A percentile compares a stretch with the other conserved stretches of the same genome.
Conservation (phyloP, 805 yeast genomes). For the Saturnispora serradocipensis region DNA sequence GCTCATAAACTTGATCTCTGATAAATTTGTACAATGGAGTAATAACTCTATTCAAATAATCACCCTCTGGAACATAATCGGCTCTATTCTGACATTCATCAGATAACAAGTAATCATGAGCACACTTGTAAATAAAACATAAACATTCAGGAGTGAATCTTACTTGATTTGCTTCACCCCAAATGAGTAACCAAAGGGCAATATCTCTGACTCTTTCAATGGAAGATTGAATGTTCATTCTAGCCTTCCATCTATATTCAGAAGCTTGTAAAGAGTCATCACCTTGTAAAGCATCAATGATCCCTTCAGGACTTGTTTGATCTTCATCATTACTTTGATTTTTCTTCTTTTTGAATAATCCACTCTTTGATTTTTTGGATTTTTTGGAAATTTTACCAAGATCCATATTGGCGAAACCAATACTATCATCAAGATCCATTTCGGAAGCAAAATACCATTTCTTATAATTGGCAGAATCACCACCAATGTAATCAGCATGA, state of each 20-base stretch:
- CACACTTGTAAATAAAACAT: conserved; percentile 93
- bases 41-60: conserved; percentile 81
- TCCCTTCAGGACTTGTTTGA: conserved; percentile 52
- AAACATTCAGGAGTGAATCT: conserved; percentile 87
- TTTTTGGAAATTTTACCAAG: conserved; percentile 68
- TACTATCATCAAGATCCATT: conserved; percentile 74
- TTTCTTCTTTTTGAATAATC: conserved; percentile 35
- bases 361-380: conserved; percentile 70
- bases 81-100: conserved; percentile 85
- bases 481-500: conserved; percentile 85
- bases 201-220: conserved; percentile 72
- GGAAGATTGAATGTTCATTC: conserved; percentile 64
- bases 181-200: conserved; percentile 62
- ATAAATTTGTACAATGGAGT: conserved; percentile 81
- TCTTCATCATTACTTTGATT: conserved; percentile 60
- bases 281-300: conserved; percentile 61
- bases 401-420: conserved; percentile 76
- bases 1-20: conserved; percentile 75
- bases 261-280: conserved; percentile 83
- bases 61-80: conserved; percentile 83
- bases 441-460: conserved; percentile 89
- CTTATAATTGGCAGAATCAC: conserved; percentile 75
- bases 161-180: conserved; percentile 93
- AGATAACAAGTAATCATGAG: conserved; percentile 79
- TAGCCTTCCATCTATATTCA: conserved; percentile 73